These are phyloP conservation scores for Zarea fungicola DNA, from an alignment of 2,329 filamentous ascomycete genomes.

Conservation along the genomic window DNA sequence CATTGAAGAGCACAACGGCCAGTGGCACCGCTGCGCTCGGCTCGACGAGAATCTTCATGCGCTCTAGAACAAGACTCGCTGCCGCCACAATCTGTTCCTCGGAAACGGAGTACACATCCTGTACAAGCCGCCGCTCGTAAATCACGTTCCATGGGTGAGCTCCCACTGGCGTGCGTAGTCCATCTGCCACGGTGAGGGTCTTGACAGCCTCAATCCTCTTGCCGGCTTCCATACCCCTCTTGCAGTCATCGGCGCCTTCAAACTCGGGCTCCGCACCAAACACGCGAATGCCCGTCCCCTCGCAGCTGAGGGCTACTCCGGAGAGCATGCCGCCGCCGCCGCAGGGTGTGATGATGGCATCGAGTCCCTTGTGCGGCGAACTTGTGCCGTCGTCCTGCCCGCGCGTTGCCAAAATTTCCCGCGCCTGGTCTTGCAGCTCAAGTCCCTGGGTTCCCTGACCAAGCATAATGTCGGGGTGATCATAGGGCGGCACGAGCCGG, in stretches of 20 bases:
- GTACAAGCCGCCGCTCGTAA: slow-evolving; percentile 58
- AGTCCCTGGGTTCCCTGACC: slow-evolving; percentile 85
- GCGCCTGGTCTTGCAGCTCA: slow-evolving; percentile 73
- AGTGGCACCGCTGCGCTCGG: slow-evolving; percentile 80
- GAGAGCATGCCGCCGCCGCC: slow-evolving; percentile 86
- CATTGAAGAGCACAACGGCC: slow-evolving; percentile 77
- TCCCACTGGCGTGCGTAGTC: slow-evolving; percentile 78
- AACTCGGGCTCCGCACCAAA: slow-evolving; percentile 85
- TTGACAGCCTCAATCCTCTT: slow-evolving; percentile 62
- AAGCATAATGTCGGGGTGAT: slow-evolving; percentile 85
- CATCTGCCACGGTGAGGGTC: slow-evolving; percentile 81
- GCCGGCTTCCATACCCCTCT: slow-evolving; percentile 62
- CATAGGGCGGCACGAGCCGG: slow-evolving; percentile 80
- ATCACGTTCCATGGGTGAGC: slow-evolving; percentile 72
- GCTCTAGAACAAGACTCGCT: slow-evolving; percentile 73
- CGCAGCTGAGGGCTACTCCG: slow-evolving; percentile 72
- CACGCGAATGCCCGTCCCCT: slow-evolving; percentile 66
- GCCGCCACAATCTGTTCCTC: slow-evolving; percentile 79
- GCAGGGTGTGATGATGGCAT: slow-evolving; percentile 75
- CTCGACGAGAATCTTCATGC: slow-evolving; percentile 88
- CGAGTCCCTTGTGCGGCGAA: slow-evolving; percentile 32
- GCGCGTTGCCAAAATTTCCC: slow-evolving; percentile 39
- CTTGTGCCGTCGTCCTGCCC: slow-evolving; percentile 12
- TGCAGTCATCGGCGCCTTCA: slow-evolving; percentile 78
- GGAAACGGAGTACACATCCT: slow-evolving; percentile 64